phyloP scores from a whole-genome alignment of 345 rosid species.

The Aquilaria sinensis region DNA sequence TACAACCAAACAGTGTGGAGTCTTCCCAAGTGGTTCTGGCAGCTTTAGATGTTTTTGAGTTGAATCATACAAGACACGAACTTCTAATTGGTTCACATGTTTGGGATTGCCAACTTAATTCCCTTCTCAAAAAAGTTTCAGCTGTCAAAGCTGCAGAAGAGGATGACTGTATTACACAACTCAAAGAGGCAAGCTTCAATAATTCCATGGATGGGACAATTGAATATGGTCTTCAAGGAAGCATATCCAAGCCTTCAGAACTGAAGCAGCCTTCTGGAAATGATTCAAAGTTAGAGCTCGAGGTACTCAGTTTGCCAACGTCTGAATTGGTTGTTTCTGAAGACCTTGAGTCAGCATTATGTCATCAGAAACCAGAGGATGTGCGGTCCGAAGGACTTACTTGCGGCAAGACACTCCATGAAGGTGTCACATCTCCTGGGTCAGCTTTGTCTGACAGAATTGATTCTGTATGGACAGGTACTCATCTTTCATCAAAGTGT shows the following conservation, averaged over 20 bases:
- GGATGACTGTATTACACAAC: slow-evolving; percentile 23
- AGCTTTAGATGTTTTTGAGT: slow-evolving; percentile 69
- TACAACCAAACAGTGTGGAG: slow-evolving; percentile 45
- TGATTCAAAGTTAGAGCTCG: slow-evolving; percentile 23
- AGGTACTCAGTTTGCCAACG: slow-evolving; percentile 17
- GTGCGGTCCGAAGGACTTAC: slow-evolving; percentile 33
- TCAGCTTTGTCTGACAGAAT: slow-evolving; percentile 82
- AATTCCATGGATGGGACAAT: slow-evolving; percentile 20
- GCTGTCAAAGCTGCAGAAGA: slow-evolving; percentile 27
- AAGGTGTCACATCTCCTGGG: slow-evolving; percentile 29
- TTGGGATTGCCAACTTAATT: slow-evolving; percentile 74
- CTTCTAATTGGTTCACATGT: slow-evolving; percentile 66
- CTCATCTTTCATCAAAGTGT: slow-evolving; percentile 34
- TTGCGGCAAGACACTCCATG: slow-evolving; percentile 15
- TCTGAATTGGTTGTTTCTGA: slow-evolving; percentile 19
- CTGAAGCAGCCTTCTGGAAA: slow-evolving; percentile 21
- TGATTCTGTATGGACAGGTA: slow-evolving; percentile 99
- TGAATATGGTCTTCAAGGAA: slow-evolving; percentile 18
- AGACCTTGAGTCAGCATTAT: slow-evolving; percentile 18
- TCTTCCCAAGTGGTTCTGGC: slow-evolving; percentile 28
- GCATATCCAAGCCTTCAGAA: slow-evolving; percentile 22
- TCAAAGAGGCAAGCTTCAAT: slow-evolving; percentile 26
- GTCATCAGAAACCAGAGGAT: slow-evolving; percentile 25
- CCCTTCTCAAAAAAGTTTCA: slow-evolving; percentile 46
- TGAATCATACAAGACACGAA: slow-evolving; percentile 59